These are phyloP conservation scores for Saccharomyces mikatae DNA, from an alignment of 805 yeast species.

Conservation along the genomic window DNA sequence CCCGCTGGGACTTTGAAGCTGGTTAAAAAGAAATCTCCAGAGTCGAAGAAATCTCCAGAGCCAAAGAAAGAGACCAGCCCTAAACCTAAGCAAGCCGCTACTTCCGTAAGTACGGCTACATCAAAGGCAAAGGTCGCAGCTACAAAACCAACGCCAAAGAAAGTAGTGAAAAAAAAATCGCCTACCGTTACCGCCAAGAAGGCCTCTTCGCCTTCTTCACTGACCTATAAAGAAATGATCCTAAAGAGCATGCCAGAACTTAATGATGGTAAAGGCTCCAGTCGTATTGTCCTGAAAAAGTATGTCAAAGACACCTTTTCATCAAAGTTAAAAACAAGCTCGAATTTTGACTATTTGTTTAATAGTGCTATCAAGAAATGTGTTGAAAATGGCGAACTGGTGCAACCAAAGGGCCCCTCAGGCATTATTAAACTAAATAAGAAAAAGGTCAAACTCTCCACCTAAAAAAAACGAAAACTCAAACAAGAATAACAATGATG, in stretches of 20 bases:
- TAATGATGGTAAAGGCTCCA: constrained; percentile 74
- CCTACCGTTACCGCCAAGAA: constrained; percentile 3
- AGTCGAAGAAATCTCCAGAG: not conserved
- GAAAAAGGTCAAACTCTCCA: constrained; percentile 20
- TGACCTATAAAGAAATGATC: constrained; percentile 29
- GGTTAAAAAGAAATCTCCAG: constrained; percentile 15
- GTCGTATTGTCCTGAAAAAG: constrained; percentile 83
- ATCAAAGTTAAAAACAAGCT: constrained; percentile 43
- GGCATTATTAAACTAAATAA: constrained; percentile 23
- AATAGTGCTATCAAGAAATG: constrained; percentile 68
- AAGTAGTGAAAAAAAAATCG: constrained; percentile 1
- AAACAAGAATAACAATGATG: not conserved
- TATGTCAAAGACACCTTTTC: constrained; percentile 47
- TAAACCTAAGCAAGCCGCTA: constrained; percentile 24
- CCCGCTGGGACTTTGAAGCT: constrained; percentile 80
- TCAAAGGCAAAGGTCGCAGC: constrained; percentile 6
- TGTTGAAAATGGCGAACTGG: constrained; percentile 66
- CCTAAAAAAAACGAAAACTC: constrained; percentile 15
- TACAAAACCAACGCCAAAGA: not conserved
- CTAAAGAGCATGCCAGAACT: constrained; percentile 56
- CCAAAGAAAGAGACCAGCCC: constrained; percentile 12
- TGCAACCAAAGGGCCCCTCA: constrained; percentile 79
- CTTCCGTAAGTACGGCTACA: constrained; percentile 18
- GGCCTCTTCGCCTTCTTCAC: constrained; percentile 5
- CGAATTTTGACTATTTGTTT: constrained; percentile 67